phyloP scores from a whole-genome alignment of 2,329 filamentous ascomycete genomes.

The Drechslerella dactyloides region DNA sequence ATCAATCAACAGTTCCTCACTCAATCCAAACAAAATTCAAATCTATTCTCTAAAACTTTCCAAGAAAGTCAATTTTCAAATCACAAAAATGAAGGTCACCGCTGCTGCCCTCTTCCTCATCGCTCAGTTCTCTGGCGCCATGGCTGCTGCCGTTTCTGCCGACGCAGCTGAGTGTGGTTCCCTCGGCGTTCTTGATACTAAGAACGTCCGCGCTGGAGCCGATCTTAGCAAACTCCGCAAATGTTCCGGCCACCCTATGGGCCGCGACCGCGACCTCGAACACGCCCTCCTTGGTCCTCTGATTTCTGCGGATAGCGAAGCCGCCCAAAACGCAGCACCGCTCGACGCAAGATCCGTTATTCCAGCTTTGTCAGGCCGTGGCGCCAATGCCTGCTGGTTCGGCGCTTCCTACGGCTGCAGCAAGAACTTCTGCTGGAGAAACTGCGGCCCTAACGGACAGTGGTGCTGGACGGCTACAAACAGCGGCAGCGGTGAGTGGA shows the following conservation, averaged over 20 bases:
- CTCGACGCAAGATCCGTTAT: constrained; percentile 11
- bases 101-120: background rate
- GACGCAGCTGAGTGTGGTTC: constrained; percentile 17
- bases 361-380: constrained; percentile 3
- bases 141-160: constrained; percentile 12
- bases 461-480: constrained; percentile 27
- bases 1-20: background rate
- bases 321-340: background rate
- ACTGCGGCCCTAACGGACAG: constrained; percentile 18
- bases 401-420: constrained; percentile 20
- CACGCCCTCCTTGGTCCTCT: background rate
- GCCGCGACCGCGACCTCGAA: constrained; percentile 1
- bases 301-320: background rate
- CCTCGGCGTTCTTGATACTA: constrained; percentile 6
- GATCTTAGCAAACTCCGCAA: background rate
- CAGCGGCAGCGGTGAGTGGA: constrained; percentile 9
- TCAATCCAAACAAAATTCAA: background rate
- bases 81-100: constrained; percentile 15
- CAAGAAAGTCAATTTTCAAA: background rate
- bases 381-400: constrained; percentile 8
- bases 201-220: constrained; percentile 2
- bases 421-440: constrained; percentile 18
- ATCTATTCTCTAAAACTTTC: background rate
- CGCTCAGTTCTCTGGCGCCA: constrained; percentile 6
- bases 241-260: constrained; percentile 11